phyloP scores from a whole-genome alignment of 163 green algal genomes.

The Chlamydomonas reinhardtii region DNA sequence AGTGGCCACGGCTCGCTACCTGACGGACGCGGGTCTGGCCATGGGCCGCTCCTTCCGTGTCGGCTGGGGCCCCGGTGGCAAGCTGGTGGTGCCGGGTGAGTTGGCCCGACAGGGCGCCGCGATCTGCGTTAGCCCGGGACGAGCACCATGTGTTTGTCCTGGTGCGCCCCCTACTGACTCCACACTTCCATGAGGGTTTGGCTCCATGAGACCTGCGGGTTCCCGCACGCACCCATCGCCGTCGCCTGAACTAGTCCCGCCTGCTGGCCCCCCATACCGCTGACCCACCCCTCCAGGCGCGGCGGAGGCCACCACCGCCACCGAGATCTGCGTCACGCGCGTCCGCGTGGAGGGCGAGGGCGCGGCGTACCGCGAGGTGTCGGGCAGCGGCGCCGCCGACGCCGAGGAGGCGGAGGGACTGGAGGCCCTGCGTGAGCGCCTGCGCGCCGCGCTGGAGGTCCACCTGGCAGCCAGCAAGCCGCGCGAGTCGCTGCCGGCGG shows the following conservation, averaged over 20 bases:
- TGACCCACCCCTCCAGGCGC: too few relatives aligned
- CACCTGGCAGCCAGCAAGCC: slow-evolving; percentile 33
- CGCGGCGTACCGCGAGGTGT: slow-evolving; percentile 34
- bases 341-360: slow-evolving; percentile 43
- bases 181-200: too few relatives aligned
- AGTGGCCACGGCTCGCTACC: slow-evolving; percentile 1
- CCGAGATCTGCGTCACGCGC: slow-evolving; percentile 34
- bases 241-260: too few relatives aligned
- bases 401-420: slow-evolving; percentile 19
- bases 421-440: slow-evolving; percentile 39
- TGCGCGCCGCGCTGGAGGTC: slow-evolving; percentile 25
- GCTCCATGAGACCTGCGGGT: too few relatives aligned
- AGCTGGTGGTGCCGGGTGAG: slow-evolving; percentile 50
- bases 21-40: slow-evolving; percentile 78
- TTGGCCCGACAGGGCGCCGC: too few relatives aligned
- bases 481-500: not conserved
- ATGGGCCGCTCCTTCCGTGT: slow-evolving; percentile 81
- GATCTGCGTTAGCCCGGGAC: too few relatives aligned
- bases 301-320: not conserved
- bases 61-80: slow-evolving; percentile 83
- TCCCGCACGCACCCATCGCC: too few relatives aligned
- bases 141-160: too few relatives aligned
- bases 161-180: too few relatives aligned
- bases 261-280: too few relatives aligned
- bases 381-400: not conserved